Percentiles rank a stretch among this genome's conserved stretches.
These are phyloP conservation scores for Ambrosiella beaveri DNA, from an alignment of 2,329 filamentous ascomycete genomes.

Conservation along the genomic window DNA sequence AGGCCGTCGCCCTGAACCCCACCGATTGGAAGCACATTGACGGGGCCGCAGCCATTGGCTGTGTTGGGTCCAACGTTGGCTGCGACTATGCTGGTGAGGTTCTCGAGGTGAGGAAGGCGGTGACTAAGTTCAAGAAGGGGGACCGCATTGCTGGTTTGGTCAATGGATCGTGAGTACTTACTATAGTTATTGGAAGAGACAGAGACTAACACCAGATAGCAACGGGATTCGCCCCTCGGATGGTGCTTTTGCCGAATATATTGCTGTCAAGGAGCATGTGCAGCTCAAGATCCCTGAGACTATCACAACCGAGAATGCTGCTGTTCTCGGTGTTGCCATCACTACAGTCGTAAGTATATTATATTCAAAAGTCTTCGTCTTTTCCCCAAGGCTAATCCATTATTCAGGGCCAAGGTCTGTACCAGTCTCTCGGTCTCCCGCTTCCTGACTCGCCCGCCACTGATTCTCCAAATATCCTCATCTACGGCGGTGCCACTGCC, in stretches of 20 bases:
- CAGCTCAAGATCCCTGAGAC: slow-evolving; percentile 28
- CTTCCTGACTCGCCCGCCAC: slow-evolving; percentile 23
- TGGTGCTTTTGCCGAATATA: slow-evolving; percentile 27
- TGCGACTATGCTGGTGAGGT: slow-evolving; percentile 32
- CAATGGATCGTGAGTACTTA: slow-evolving; percentile 20
- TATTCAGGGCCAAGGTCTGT: slow-evolving; percentile 29
- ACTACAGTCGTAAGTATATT: slow-evolving; percentile 22
- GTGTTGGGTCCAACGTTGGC: slow-evolving; percentile 19
- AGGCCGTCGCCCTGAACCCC: slow-evolving; percentile 23
- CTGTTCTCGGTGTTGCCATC: slow-evolving; percentile 27
- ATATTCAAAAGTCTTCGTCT: not conserved
- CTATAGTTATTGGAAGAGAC: not conserved
- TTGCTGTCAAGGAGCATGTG: slow-evolving; percentile 23
- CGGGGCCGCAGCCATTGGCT: slow-evolving; percentile 14
- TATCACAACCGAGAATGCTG: slow-evolving; percentile 29
- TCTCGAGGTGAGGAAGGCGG: slow-evolving; percentile 26
- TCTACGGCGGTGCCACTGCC: slow-evolving; percentile 31
- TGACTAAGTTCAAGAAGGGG: slow-evolving; percentile 28
- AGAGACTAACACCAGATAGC: slow-evolving; percentile 10
- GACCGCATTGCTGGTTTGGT: slow-evolving; percentile 28
- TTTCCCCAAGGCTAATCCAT: slow-evolving; percentile 16
- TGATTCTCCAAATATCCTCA: slow-evolving; percentile 21
- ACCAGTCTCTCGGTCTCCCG: slow-evolving; percentile 27
- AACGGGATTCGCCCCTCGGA: slow-evolving; percentile 18
- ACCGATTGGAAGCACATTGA: slow-evolving; percentile 22